Percentiles rank a stretch among this genome's conserved stretches.
phyloP scores from a whole-genome alignment of 805 yeast species.

The Kluyveromyces dobzhanskii region DNA sequence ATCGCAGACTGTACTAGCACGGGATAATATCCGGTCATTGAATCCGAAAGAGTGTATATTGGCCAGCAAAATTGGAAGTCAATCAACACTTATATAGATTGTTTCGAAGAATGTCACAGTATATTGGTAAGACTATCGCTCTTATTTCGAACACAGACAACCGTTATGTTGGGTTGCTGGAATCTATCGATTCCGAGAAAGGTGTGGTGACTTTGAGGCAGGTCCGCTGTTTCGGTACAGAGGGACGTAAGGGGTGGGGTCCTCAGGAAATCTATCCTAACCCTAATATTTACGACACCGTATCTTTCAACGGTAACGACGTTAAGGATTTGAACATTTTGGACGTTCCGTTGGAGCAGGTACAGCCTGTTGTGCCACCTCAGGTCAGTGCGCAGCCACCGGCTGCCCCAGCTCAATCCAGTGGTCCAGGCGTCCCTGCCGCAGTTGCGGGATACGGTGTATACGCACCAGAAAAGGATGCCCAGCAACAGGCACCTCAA shows the following conservation, averaged over 20 bases:
- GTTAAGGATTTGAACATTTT: conserved; percentile 83
- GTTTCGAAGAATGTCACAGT: conserved; percentile 62
- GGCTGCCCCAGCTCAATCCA: conserved; percentile 9
- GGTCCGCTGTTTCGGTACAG: conserved; percentile 85
- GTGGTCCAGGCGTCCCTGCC: conserved; percentile 23
- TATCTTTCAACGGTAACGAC: conserved; percentile 84
- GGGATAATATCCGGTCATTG: no score
- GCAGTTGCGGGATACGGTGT: conserved; percentile 31
- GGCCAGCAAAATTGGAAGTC: no score
- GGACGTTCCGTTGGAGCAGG: conserved; percentile 60
- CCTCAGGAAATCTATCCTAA: conserved; percentile 65
- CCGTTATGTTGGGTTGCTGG: conserved; percentile 84
- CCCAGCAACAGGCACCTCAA: conserved; percentile 4
- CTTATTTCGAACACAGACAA: conserved; percentile 25
- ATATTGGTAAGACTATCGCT: conserved; percentile 67
- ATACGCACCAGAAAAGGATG: conserved; percentile 18
- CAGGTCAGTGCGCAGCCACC: conserved; percentile 14
- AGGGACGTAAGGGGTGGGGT: conserved; percentile 72
- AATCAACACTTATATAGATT: no score
- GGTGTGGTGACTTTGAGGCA: conserved; percentile 78
- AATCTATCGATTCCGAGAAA: conserved; percentile 79
- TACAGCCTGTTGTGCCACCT: conserved; percentile 41
- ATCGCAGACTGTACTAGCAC: no score
- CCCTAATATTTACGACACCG: conserved; percentile 57
- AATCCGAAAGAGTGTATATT: no score